Percentiles rank a stretch among this genome's conserved stretches.
Evolutionary conservation across 2,329 filamentous ascomycete genomes (phyloP).

Genomic region (Cladosporium sp.): DNA sequence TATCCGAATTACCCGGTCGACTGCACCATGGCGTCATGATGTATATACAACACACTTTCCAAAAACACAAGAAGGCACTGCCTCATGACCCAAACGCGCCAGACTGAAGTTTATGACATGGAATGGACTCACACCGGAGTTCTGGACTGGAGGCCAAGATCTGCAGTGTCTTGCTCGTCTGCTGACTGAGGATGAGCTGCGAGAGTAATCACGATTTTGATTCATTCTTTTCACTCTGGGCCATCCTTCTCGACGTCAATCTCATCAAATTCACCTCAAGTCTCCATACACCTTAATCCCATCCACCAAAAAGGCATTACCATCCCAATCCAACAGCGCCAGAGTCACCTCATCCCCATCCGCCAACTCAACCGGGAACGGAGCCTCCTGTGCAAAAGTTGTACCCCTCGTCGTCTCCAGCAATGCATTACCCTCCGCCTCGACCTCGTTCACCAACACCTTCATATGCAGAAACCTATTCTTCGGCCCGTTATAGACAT

Average conservation of each 20-base stretch:
- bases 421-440: conserved; percentile 17
- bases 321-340: conserved; percentile 18
- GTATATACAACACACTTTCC: no score
- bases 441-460: conserved; percentile 18
- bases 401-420: conserved; percentile 21
- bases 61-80: no score
- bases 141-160: no score
- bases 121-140: no score
- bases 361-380: conserved; percentile 18
- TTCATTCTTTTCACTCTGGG: no score
- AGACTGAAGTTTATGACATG: no score
- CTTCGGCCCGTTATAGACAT: conserved; percentile 23
- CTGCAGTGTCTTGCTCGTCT: no score
- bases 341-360: conserved; percentile 19
- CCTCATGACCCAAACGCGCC: no score
- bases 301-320: conserved; percentile 19
- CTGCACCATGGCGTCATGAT: no score
- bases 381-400: conserved; percentile 20
- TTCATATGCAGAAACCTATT: conserved; percentile 22
- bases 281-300: conserved; percentile 22
- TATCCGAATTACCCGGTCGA: no score
- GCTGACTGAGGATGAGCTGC: no score
- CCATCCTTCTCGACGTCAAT: not conserved
- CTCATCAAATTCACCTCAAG: not conserved
- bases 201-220: no score